Base-by-base conservation (phyloP, 805 yeast genomes). In the Clavispora santaluciae region DNA sequence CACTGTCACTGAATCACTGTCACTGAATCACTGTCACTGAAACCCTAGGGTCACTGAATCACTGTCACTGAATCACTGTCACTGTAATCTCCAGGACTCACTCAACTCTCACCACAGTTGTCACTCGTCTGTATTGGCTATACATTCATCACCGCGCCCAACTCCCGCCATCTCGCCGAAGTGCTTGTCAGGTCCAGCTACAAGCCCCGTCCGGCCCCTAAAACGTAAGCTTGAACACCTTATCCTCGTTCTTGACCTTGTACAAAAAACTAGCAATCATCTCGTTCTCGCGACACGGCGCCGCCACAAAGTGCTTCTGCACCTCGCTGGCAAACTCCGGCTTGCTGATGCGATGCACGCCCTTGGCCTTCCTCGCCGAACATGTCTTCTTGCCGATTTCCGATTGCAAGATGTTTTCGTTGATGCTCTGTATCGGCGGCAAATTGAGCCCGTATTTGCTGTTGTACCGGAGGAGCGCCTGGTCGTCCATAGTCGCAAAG, bases 261-360 rank as follows among this genome's bases (percentile, higher is more conserved):
- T 91, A 93, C 41, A 93, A 70, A 58, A 91, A 93, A 54, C 86
- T 89, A 26, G 96, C 87, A 29, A 91, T 80, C 23, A 85, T 79
- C 53, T 91, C 98, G 43, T 83, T 79, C 56, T 91, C 99, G 51
- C 86, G 80, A 3, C 80, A 79, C 10, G 76, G 72, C 20, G 68
- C 45, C 38, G 59, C 68, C 48, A 72, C 53, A 51, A 90, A 87
- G 60, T 91, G 97, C 41, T 73, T 75, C 61, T 79, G 82, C 20
- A 81, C 79, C 20, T 72, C 73, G 2, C 59, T 60, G 0, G 87
- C 83, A 23, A 83, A 70, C 46, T 80, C 86, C 3, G 65, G 65
- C 57, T 81, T 84, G 35, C 79, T 55, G 7, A 81, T 68, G 35
- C 86, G 62, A 35, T 68, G 68, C 15, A 23, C 30, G 16, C 58